Evolutionary conservation across 345 rosid species (phyloP).

Genomic region (Pistacia atlantica): DNA sequence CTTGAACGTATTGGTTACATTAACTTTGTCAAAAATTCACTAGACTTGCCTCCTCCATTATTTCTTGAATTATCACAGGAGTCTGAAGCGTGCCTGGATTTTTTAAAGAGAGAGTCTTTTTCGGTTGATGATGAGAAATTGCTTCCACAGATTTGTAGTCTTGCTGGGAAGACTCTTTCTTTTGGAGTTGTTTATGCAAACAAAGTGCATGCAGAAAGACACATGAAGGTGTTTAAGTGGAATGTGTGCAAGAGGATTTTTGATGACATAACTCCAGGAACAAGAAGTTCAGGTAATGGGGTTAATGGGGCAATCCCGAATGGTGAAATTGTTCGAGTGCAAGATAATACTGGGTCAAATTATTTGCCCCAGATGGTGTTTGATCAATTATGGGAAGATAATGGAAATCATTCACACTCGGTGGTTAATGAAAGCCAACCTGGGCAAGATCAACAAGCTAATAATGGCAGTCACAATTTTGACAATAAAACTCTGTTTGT

Average conservation of each 20-base stretch:
- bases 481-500: conserved; percentile 26
- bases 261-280: neutral
- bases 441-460: neutral
- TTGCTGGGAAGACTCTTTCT: conserved; percentile 15
- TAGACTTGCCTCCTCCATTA: neutral
- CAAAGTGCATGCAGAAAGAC: neutral
- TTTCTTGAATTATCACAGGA: conserved; percentile 14
- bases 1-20: conserved; percentile 30
- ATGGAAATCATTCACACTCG: neutral
- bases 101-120: neutral
- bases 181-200: neutral
- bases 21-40: conserved; percentile 15
- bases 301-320: neutral
- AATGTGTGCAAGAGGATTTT: conserved; percentile 13
- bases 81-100: conserved; percentile 11
- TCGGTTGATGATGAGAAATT: neutral
- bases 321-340: too few relatives aligned
- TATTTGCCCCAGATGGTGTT: too few relatives aligned
- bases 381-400: neutral
- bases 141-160: conserved; percentile 3
- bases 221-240: conserved; percentile 6
- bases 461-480: neutral
- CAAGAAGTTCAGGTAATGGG: neutral
- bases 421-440: neutral
- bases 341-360: too few relatives aligned